Evolutionary conservation across 352 stramenopile species (phyloP).

Genomic region (Phytophthora cactorum): DNA sequence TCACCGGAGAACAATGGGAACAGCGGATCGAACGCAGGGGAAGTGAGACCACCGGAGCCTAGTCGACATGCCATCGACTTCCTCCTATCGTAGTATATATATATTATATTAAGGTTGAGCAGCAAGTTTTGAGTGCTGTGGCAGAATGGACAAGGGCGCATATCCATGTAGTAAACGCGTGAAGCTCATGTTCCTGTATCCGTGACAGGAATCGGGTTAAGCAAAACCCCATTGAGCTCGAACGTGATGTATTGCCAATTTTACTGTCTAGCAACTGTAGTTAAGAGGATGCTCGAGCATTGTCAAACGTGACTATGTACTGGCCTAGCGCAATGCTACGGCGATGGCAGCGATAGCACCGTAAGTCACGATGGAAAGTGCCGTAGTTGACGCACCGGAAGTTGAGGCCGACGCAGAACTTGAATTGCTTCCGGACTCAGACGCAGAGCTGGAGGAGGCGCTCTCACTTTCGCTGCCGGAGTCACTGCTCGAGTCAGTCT

Average conservation of each 20-base stretch:
- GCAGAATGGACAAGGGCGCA: too few relatives aligned
- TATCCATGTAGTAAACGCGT: too few relatives aligned
- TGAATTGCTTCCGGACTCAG: slow-evolving; percentile 17
- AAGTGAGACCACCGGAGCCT: slow-evolving; percentile 8
- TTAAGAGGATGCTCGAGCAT: slow-evolving; percentile 6
- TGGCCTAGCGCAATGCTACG: slow-evolving; percentile 25
- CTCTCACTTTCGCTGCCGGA: slow-evolving; percentile 20
- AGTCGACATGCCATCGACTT: slow-evolving; percentile 38
- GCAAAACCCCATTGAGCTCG: too few relatives aligned
- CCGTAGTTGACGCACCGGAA: slow-evolving; percentile 6
- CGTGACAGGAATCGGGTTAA: too few relatives aligned
- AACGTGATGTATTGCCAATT: slow-evolving; percentile 14
- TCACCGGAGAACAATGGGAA: background rate
- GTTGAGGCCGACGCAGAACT: slow-evolving; percentile 12
- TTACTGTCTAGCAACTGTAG: slow-evolving; percentile 18
- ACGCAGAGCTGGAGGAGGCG: slow-evolving; percentile 29
- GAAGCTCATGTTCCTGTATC: too few relatives aligned
- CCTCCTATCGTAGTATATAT: slow-evolving; percentile 32
- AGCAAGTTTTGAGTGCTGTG: background rate
- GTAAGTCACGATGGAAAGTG: slow-evolving; percentile 24
- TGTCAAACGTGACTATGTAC: background rate
- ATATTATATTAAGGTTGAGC: slow-evolving; percentile 15
- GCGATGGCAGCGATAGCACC: slow-evolving; percentile 31
- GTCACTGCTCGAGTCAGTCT: slow-evolving; percentile 39
- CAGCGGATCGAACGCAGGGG: slow-evolving; percentile 10